Evolutionary conservation across 1,139 yeast genomes (phyloP).

Genomic region (Taphrina communis): DNA sequence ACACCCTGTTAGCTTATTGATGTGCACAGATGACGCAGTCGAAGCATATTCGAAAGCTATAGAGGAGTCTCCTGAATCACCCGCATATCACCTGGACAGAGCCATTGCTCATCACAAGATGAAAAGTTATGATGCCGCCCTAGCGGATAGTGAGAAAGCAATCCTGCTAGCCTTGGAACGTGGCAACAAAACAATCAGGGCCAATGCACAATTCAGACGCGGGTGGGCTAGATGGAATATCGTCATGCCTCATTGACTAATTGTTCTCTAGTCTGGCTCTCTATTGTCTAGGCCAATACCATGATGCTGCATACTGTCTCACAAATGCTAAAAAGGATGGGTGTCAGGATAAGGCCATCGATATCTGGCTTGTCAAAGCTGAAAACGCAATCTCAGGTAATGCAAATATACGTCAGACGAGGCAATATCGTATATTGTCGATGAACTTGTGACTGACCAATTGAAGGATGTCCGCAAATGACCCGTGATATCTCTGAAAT

Average conservation of each 20-base stretch:
- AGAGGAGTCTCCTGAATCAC: conserved; percentile 27
- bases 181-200: conserved; percentile 63
- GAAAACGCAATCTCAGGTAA: not conserved
- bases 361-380: conserved; percentile 55
- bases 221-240: conserved; percentile 48
- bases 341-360: conserved; percentile 58
- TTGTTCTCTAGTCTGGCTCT: conserved; percentile 47
- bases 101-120: conserved; percentile 45
- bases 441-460: not conserved
- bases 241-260: too few relatives aligned
- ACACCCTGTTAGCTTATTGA: not conserved
- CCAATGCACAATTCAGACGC: conserved; percentile 64
- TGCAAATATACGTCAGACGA: not conserved
- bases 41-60: conserved; percentile 38
- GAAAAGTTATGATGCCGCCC: conserved; percentile 59
- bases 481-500: conserved; percentile 5
- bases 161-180: conserved; percentile 60
- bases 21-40: conserved; percentile 30
- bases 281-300: conserved; percentile 55
- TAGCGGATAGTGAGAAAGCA: conserved; percentile 63
- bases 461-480: not conserved
- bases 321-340: conserved; percentile 59
- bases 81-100: conserved; percentile 39
- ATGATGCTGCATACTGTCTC: conserved; percentile 60
- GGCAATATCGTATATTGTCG: too few relatives aligned